Evolutionary conservation across 1,284 basidiomycete species (phyloP), one percentile per base, ranked within the genome.

Genomic region (Boletellus dicymbophilus): DNA sequence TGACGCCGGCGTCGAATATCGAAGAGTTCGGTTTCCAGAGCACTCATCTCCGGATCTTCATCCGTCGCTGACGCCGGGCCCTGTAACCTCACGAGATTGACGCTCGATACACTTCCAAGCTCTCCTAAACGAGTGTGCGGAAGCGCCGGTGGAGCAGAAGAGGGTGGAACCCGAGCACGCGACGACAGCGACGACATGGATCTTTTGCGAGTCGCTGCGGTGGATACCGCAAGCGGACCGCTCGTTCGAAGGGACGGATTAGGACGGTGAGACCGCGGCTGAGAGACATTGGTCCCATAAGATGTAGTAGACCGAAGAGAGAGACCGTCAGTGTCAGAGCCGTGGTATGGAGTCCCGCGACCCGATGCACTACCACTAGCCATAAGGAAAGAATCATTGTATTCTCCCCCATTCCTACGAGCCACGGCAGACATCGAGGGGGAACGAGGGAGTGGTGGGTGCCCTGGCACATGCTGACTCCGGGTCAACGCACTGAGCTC

Each of bases 401-500:
- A 53, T 39, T 66, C 68, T 22, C 58, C 58, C 18, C 52, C 58
- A 33, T 64, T 64, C 43, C 57, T 56, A 37, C 63, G 65, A 40
- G 52, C 61, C 46, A 51, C 48, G n/a, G 47, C 44, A n/a, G 66
- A 67, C 37, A 62, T 53, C 6, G 69, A 68, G 10, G 65, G 66
- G 11, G 65, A 66, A 18, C 51, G 66, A 26, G 63, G 68, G 38
- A 61, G 40, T 4, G 54, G 49, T 39, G 47, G 18, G 34, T 63
- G 53, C 15, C 56, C 55, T 5, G 74, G 71, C 42, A 63, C 69
- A 42, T 76, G 66, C 49, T 78, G 78, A 42, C 71, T 65, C 56
- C 81, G 76, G 6, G 84, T 82, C 46, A 88, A 66, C 15, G 83
- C 77, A 37, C 78, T 85, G 46, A 89, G 72, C 64, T 90, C 87